These are phyloP conservation scores for Torrubiellomyces zombiae DNA, from an alignment of 2,329 filamentous ascomycete species.

Conservation along the genomic window DNA sequence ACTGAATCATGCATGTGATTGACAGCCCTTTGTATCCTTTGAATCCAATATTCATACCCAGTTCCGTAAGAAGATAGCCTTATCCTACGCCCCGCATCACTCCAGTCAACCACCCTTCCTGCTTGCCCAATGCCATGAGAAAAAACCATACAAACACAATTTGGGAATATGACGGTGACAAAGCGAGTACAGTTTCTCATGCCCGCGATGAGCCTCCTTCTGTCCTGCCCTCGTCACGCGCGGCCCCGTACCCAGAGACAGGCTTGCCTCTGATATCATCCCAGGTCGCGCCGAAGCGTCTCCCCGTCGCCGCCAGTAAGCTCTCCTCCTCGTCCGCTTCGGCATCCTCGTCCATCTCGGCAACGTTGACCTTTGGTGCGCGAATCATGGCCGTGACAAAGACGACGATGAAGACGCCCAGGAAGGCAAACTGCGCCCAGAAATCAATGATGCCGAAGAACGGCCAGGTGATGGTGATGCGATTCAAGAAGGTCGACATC, in stretches of 20 bases:
- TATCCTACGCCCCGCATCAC: too few relatives aligned
- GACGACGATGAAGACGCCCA: conserved; percentile 68
- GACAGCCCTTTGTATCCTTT: too few relatives aligned
- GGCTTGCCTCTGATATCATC: conserved; percentile 57
- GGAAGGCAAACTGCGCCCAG: conserved; percentile 89
- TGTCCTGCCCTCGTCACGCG: conserved; percentile 5
- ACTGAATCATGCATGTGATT: too few relatives aligned
- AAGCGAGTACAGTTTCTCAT: too few relatives aligned
- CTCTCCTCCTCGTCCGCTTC: conserved; percentile 91
- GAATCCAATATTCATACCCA: too few relatives aligned
- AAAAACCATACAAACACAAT: too few relatives aligned
- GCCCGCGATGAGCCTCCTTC: conserved; percentile 2
- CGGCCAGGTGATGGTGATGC: conserved; percentile 83
- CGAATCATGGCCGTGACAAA: conserved; percentile 67
- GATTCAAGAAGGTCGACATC: conserved; percentile 83
- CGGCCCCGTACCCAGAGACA: conserved; percentile 6
- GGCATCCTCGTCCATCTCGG: conserved; percentile 71
- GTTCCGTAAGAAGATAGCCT: too few relatives aligned
- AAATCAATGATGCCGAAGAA: conserved; percentile 89
- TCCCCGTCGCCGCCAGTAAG: conserved; percentile 64
- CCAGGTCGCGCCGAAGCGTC: conserved; percentile 76
- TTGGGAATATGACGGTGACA: too few relatives aligned
- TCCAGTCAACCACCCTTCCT: too few relatives aligned
- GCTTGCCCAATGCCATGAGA: too few relatives aligned
- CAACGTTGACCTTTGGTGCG: conserved; percentile 59